A percentile compares a stretch with the other conserved stretches of the same genome.
Evolutionary conservation across 192 early-diverging fungal species (phyloP).

Genomic region (Coemansia sp.): DNA sequence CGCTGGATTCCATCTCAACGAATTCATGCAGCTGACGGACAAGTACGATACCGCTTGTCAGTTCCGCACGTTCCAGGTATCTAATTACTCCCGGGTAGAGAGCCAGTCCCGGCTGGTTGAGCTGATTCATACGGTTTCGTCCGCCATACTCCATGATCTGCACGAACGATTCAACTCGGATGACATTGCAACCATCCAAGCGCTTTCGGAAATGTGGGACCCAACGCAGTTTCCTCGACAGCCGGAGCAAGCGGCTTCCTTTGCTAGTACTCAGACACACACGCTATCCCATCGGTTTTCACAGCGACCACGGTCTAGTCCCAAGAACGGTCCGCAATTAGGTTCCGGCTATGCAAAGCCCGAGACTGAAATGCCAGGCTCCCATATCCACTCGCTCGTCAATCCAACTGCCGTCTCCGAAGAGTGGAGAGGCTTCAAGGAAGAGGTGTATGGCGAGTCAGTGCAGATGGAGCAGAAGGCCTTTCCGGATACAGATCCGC

Average conservation of each 20-base stretch:
- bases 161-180: slow-evolving; percentile 32
- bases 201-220: slow-evolving; percentile 46
- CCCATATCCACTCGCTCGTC: slow-evolving; percentile 14
- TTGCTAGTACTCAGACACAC: slow-evolving; percentile 19
- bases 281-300: slow-evolving; percentile 19
- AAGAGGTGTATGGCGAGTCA: slow-evolving; percentile 12
- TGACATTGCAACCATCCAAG: slow-evolving; percentile 39
- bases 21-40: slow-evolving; percentile 51
- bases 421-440: slow-evolving; percentile 42
- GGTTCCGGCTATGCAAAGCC: background rate
- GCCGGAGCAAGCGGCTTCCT: background rate
- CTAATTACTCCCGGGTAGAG: slow-evolving; percentile 24
- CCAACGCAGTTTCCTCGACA: slow-evolving; percentile 38
- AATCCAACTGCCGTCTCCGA: slow-evolving; percentile 6
- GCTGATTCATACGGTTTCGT: slow-evolving; percentile 46
- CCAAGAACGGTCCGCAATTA: background rate
- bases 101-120: slow-evolving; percentile 40
- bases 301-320: background rate
- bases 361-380: background rate
- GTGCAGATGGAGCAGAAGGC: background rate
- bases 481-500: background rate
- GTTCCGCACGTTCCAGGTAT: slow-evolving; percentile 37
- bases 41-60: slow-evolving; percentile 17
- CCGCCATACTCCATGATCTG: slow-evolving; percentile 41
- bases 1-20: slow-evolving; percentile 46